Conservation (phyloP, 192 early-diverging fungal species). For the Pecoramyces ruminantium region DNA sequence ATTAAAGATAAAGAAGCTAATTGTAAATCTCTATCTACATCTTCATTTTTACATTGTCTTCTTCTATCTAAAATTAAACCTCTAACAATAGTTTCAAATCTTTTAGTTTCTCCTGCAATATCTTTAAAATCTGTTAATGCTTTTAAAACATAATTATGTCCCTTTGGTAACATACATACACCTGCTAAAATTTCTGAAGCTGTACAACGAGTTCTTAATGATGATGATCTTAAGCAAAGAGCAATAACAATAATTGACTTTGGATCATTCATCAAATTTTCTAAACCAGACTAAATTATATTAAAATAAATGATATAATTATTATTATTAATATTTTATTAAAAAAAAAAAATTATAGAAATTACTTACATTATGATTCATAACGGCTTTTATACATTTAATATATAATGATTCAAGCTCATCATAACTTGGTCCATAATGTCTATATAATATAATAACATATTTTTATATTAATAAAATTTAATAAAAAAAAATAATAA, state of each 20-base stretch:
- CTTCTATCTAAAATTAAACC: neutral
- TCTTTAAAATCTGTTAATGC: slow-evolving; percentile 20
- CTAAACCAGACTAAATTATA: slow-evolving; percentile 18
- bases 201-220: slow-evolving; percentile 16
- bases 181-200: slow-evolving; percentile 33
- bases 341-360: neutral
- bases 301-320: neutral
- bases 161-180: slow-evolving; percentile 32
- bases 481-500: no score
- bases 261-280: slow-evolving; percentile 21
- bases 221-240: slow-evolving; percentile 23
- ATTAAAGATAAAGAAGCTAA: slow-evolving; percentile 33
- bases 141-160: slow-evolving; percentile 23
- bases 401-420: slow-evolving; percentile 34
- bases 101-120: slow-evolving; percentile 10
- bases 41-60: neutral
- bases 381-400: slow-evolving; percentile 31
- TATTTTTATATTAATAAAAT: no score
- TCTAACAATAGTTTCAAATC: slow-evolving; percentile 22
- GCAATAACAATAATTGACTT: slow-evolving; percentile 24
- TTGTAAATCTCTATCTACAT: neutral
- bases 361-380: slow-evolving; percentile 25
- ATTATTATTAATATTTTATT: no score
- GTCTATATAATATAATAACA: neutral
- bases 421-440: slow-evolving; percentile 15